Evolutionary conservation across 331 rosid species (phyloP).

Genomic region (Malus hybrid): DNA sequence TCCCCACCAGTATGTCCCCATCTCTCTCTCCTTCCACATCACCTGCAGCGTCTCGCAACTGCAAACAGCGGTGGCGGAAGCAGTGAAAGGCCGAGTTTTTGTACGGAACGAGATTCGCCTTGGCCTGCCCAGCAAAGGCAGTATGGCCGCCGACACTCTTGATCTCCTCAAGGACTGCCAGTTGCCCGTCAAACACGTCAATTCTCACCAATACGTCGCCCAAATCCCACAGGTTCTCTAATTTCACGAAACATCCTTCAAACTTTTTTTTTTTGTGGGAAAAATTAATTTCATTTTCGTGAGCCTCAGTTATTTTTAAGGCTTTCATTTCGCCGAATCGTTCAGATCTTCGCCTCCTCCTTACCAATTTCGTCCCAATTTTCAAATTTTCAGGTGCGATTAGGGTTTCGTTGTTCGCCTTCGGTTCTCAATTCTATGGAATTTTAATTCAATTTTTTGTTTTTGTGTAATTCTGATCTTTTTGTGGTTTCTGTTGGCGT

Average conservation of each 20-base stretch:
- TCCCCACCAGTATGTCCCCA: not conserved
- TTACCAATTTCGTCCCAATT: no score
- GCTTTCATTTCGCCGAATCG: no score
- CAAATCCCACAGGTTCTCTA: slow-evolving; percentile 62
- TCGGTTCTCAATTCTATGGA: no score
- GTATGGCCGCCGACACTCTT: slow-evolving; percentile 75
- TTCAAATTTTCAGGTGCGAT: no score
- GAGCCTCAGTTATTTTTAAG: no score
- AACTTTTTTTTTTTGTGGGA: no score
- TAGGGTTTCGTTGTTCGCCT: no score
- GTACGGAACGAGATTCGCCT: slow-evolving; percentile 62
- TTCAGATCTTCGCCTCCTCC: no score
- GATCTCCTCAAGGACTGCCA: slow-evolving; percentile 93
- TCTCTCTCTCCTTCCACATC: not conserved
- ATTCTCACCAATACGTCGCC: slow-evolving; percentile 87
- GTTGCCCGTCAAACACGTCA: slow-evolving; percentile 73
- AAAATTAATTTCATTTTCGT: no score
- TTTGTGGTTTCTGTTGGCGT: no score
- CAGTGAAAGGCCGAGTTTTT: slow-evolving; percentile 33
- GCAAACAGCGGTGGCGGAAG: not conserved
- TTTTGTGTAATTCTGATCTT: no score
- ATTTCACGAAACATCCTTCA: not conserved
- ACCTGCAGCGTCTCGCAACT: not conserved
- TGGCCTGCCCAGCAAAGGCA: slow-evolving; percentile 92
- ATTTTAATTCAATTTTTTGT: no score